phyloP scores from a whole-genome alignment of 1,284 basidiomycete species.

The Leccinum ambiguum region DNA sequence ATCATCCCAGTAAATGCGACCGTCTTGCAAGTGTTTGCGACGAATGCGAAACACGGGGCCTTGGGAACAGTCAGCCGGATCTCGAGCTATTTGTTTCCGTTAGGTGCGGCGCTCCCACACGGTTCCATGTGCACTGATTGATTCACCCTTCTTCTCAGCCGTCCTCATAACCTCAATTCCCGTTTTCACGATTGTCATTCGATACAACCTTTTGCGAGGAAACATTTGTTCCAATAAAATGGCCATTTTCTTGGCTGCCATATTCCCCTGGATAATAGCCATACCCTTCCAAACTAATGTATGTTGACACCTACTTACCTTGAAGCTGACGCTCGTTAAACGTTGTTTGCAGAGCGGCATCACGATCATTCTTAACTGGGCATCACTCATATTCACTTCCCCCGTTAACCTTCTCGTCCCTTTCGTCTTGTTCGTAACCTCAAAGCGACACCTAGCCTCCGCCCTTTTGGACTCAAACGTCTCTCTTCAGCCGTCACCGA shows the following conservation, averaged over 20 bases:
- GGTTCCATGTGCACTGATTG: not conserved
- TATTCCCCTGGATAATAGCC: constrained; percentile 24
- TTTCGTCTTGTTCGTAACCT: constrained; percentile 24
- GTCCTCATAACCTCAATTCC: constrained; percentile 30
- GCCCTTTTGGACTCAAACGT: constrained; percentile 20
- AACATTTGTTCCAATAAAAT: constrained; percentile 27
- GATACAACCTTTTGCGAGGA: constrained; percentile 27
- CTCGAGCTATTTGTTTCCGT: constrained; percentile 26
- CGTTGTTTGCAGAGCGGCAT: constrained; percentile 15
- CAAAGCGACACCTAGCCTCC: constrained; percentile 22
- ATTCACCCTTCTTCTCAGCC: constrained; percentile 12
- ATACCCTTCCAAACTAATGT: constrained; percentile 30
- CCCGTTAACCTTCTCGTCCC: constrained; percentile 26
- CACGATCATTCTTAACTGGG: constrained; percentile 25
- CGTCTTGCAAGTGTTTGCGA: constrained; percentile 20
- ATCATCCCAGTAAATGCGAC: constrained; percentile 13
- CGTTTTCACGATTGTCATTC: constrained; percentile 26
- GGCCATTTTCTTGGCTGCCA: constrained; percentile 27
- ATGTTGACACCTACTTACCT: constrained; percentile 4
- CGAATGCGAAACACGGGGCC: constrained; percentile 3
- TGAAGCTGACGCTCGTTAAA: not conserved
- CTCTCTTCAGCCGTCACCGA: constrained; percentile 1
- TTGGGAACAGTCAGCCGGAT: constrained; percentile 14
- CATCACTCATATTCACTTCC: constrained; percentile 26
- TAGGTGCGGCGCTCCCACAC: constrained; percentile 16